Conservation (phyloP, 352 stramenopile genomes). For the Globisporangium alternatum region DNA sequence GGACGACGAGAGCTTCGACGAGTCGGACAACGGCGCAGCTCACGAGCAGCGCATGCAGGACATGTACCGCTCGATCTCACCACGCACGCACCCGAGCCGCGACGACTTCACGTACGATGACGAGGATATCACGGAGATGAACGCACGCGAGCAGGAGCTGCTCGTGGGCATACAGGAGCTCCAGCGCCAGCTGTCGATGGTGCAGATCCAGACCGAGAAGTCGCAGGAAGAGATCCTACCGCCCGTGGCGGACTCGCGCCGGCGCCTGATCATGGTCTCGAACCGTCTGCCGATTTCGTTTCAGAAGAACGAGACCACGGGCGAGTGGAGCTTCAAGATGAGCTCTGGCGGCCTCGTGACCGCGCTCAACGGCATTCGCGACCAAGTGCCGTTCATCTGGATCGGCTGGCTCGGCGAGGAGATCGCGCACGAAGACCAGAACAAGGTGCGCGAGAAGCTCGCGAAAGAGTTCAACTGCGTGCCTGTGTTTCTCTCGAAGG, state of each 20-base stretch:
- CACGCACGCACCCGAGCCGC: slow-evolving; percentile 19
- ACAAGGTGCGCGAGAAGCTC: slow-evolving; percentile 77
- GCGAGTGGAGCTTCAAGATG: slow-evolving; percentile 87
- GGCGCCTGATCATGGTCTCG: slow-evolving; percentile 88
- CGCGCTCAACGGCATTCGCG: slow-evolving; percentile 80
- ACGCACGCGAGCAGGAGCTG: slow-evolving; percentile 83
- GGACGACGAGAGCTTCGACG: slow-evolving; percentile 18
- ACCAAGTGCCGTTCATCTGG: slow-evolving; percentile 90
- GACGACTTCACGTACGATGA: slow-evolving; percentile 44
- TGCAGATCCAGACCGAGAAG: slow-evolving; percentile 83
- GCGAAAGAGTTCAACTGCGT: slow-evolving; percentile 87
- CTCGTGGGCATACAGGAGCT: slow-evolving; percentile 91
- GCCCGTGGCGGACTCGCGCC: slow-evolving; percentile 54
- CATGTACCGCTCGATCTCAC: slow-evolving; percentile 26
- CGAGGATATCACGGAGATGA: slow-evolving; percentile 71
- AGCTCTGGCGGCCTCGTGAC: slow-evolving; percentile 86
- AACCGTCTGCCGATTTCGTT: slow-evolving; percentile 90
- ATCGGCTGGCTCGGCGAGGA: slow-evolving; percentile 90
- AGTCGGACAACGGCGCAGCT: slow-evolving; percentile 4
- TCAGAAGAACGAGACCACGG: slow-evolving; percentile 76
- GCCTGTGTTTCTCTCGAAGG: slow-evolving; percentile 86
- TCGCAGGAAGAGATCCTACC: slow-evolving; percentile 72
- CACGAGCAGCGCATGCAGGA: slow-evolving; percentile 29
- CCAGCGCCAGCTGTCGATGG: slow-evolving; percentile 85
- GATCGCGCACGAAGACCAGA: slow-evolving; percentile 80